A percentile compares a stretch with the other conserved stretches of the same genome.
Conservation (phyloP, 1,284 basidiomycete species). For the Tremellales sp. region DNA sequence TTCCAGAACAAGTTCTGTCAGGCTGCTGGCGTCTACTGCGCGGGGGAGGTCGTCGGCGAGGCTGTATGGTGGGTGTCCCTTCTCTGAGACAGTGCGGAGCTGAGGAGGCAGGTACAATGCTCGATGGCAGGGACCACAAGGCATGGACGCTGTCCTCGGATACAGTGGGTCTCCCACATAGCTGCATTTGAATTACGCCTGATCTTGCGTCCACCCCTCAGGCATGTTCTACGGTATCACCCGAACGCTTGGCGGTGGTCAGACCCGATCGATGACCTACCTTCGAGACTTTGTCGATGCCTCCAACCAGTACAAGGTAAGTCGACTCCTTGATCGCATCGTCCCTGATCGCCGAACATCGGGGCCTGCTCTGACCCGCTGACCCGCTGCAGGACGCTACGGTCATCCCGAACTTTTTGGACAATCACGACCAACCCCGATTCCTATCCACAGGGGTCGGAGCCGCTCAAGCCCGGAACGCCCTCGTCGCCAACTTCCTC, state of each 20-base stretch:
- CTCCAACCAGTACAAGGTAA: constrained; percentile 47
- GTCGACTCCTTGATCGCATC: constrained; percentile 13
- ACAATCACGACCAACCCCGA: constrained; percentile 72
- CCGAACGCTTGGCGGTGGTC: constrained; percentile 11
- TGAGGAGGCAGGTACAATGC: constrained; percentile 16
- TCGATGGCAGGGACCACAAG: constrained; percentile 20
- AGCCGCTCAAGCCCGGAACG: constrained; percentile 51
- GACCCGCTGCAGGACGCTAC: constrained; percentile 49
- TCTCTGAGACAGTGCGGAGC: neutral
- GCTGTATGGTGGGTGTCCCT: constrained; percentile 51
- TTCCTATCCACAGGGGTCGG: constrained; percentile 57
- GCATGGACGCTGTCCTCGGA: constrained; percentile 37
- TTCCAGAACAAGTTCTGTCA: constrained; percentile 55
- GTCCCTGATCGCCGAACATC: neutral
- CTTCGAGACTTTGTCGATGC: constrained; percentile 56
- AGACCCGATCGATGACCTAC: constrained; percentile 53
- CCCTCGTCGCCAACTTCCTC: constrained; percentile 62
- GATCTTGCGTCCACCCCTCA: constrained; percentile 1
- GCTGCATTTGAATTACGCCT: too few relatives aligned
- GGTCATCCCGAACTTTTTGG: constrained; percentile 68
- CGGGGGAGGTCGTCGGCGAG: constrained; percentile 67
- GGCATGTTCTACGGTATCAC: constrained; percentile 25
- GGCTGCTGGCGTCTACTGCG: constrained; percentile 69
- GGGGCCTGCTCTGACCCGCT: neutral
- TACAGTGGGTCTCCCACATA: constrained; percentile 19